Base-by-base conservation (phyloP, 805 yeast species). In the Cyberlindnera veronae region DNA sequence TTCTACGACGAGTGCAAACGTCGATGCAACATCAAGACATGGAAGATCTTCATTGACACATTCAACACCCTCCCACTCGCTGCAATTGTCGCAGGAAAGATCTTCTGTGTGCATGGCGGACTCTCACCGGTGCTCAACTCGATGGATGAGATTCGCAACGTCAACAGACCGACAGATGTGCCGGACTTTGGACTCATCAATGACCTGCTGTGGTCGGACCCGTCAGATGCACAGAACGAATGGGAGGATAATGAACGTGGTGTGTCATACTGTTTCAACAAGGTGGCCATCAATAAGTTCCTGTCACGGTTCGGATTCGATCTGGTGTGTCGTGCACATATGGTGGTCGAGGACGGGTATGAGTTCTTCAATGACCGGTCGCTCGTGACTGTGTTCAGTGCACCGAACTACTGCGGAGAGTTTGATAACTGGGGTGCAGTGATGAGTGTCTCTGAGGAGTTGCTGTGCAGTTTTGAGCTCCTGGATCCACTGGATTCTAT, bases 131-230 rank as follows among this genome's bases (percentile, higher is more conserved):
- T 84, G 32, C 74, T 89, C 11, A 77, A 77, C 32, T 69, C 77
- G 0, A 70, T 91, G 20, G 89, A 89, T 57, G 93, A 89, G 60
- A 88, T 91, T 36, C 68, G 93, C 31, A 65, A 76, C 16, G 77
- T 91, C 14, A 96, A 91, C 61, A 70, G 99, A 45, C 89, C 88
- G 51, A 95, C 90, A 60, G 99, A 91, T 61, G 97, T 91, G 9
- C 99, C 99, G 0, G 97, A 91, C 59, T 96, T 89, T 58, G 99
- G 99, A 5, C 88, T 95, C 5, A 91, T 91, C 96, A 91, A 97
- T 63, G 99, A 91, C 60, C 64, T 91, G 42, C 67, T 91, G 23
- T 91, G 99, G 99, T 79, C 89, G 3, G 99, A 85, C 53, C 95
- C 95, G 0, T 81, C 77, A 47, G 85, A 81, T 45, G 83, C 83